Base-by-base conservation (phyloP, 192 early-diverging fungal genomes). In the Coemansia sp. region DNA sequence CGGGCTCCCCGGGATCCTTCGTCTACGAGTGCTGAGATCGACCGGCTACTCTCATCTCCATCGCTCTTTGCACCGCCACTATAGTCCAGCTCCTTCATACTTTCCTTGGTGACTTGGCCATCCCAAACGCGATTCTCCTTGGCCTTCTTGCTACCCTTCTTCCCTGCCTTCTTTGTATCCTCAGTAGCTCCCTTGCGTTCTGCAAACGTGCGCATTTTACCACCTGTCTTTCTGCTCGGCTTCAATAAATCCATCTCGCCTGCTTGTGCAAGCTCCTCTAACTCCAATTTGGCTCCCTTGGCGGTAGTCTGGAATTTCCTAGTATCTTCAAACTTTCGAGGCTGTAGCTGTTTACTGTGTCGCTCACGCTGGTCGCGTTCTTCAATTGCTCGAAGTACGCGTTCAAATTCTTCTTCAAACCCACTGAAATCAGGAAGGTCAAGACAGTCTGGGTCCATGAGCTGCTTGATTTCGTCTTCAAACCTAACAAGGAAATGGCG, bases 271-370 rank as follows among this genome's bases (percentile, higher is more conserved):
- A 72, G 55, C 48, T 67, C 68, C 17, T 72, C 67, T 7, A 78
- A 51, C 48, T 78, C 67, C 19, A 57, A 49, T 64, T 78, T 73
- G 15, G 79, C 76, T 23, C 81, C 86, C 34, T 80, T 70, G 3
- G 81, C 64, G 0, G 87, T 87, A 22, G 58, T 59, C 55, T 87
- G 65, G 55, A 81, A 93, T 66, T 83, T 87, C 28, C 79, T 84
- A 3, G 91, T 90, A 4, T 91, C 72, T 42, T 91, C 84, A 62
- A 93, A 93, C 64, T 79, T 83, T 46, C 91, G 78, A 22, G 91
- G 91, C 30, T 77, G 79, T 9, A 61, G 70, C 29, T 56, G 41
- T 38, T 77, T 78, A 9, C 69, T 60, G 32, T 80, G 55, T 40
- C 67, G 49, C 15, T 47, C 19, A 51, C 71, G 46, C 15, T 55